Evolutionary conservation across 2,329 filamentous ascomycete genomes (phyloP).

Genomic region (Cryphonectria carpinicola): DNA sequence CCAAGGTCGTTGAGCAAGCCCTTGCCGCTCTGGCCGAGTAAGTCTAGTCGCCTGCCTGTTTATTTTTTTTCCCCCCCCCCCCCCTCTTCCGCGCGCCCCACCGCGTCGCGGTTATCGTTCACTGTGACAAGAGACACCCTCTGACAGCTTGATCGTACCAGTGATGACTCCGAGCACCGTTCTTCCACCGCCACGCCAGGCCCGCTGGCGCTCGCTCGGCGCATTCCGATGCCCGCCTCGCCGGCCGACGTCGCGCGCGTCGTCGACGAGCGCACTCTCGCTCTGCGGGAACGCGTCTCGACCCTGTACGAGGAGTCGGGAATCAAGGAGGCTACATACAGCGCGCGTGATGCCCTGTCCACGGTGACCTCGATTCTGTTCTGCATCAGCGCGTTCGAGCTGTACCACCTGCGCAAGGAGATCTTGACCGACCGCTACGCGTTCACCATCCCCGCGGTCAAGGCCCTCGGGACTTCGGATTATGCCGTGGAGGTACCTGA

Average conservation of each 20-base stretch:
- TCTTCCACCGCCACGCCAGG: slow-evolving; percentile 54
- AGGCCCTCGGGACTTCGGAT: slow-evolving; percentile 57
- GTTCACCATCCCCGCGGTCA: slow-evolving; percentile 70
- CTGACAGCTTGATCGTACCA: slow-evolving; percentile 29
- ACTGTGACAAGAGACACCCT: slow-evolving; percentile 15
- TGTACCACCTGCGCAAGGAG: slow-evolving; percentile 68
- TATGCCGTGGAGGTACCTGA: slow-evolving; percentile 75
- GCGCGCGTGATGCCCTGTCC: slow-evolving; percentile 70
- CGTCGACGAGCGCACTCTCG: slow-evolving; percentile 72
- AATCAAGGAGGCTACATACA: slow-evolving; percentile 67
- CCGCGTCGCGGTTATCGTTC: slow-evolving; percentile 1
- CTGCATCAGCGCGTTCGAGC: slow-evolving; percentile 70
- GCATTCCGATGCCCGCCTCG: slow-evolving; percentile 77
- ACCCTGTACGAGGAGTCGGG: slow-evolving; percentile 68
- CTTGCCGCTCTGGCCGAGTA: too few species aligned
- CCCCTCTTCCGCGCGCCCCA: slow-evolving; percentile 13
- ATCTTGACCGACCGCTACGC: slow-evolving; percentile 73
- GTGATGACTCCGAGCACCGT: slow-evolving; percentile 45
- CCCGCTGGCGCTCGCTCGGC: slow-evolving; percentile 58
- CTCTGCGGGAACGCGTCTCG: slow-evolving; percentile 67
- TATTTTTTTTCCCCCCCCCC: too few species aligned
- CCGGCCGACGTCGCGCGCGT: slow-evolving; percentile 77
- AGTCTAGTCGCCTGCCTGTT: too few species aligned
- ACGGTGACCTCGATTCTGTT: slow-evolving; percentile 74
- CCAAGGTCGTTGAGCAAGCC: too few species aligned